These are phyloP conservation scores for Laburnicola sp. DNA, from an alignment of 2,329 filamentous ascomycete genomes.

Conservation along the genomic window DNA sequence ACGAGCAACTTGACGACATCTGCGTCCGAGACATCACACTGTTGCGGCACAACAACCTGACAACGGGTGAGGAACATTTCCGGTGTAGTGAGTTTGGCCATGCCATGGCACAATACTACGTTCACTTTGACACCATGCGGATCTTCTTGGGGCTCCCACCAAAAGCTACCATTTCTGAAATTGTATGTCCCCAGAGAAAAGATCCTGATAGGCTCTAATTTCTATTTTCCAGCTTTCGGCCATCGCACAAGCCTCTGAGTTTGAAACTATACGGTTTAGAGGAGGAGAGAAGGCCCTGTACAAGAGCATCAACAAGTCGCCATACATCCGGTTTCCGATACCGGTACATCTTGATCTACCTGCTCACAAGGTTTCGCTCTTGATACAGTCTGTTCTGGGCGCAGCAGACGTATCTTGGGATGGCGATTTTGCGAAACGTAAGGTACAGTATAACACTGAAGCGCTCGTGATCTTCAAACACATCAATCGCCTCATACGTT, in stretches of 20 bases:
- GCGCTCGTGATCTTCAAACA: slow-evolving; percentile 68
- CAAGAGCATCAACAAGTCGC: slow-evolving; percentile 71
- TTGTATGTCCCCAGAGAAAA: slow-evolving; percentile 57
- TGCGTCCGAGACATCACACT: slow-evolving; percentile 69
- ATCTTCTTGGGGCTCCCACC: slow-evolving; percentile 64
- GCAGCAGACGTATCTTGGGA: slow-evolving; percentile 59
- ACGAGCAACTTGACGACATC: slow-evolving; percentile 69
- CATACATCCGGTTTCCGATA: slow-evolving; percentile 70
- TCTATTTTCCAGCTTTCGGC: slow-evolving; percentile 59
- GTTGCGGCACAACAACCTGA: slow-evolving; percentile 63
- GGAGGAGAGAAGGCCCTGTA: slow-evolving; percentile 69
- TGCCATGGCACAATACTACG: slow-evolving; percentile 81
- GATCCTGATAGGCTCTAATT: slow-evolving; percentile 6
- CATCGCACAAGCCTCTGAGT: slow-evolving; percentile 71
- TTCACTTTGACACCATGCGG: slow-evolving; percentile 80
- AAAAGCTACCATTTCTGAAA: slow-evolving; percentile 64
- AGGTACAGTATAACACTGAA: slow-evolving; percentile 62
- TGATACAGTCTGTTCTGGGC: slow-evolving; percentile 76
- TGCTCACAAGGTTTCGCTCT: slow-evolving; percentile 74
- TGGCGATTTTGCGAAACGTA: slow-evolving; percentile 60
- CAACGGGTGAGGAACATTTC: slow-evolving; percentile 56
- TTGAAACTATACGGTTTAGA: slow-evolving; percentile 72
- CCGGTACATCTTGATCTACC: slow-evolving; percentile 66
- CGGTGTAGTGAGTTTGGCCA: slow-evolving; percentile 72
- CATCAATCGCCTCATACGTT: slow-evolving; percentile 70